Conservation (phyloP, 352 stramenopile genomes). For the Phytophthora palmivora region DNA sequence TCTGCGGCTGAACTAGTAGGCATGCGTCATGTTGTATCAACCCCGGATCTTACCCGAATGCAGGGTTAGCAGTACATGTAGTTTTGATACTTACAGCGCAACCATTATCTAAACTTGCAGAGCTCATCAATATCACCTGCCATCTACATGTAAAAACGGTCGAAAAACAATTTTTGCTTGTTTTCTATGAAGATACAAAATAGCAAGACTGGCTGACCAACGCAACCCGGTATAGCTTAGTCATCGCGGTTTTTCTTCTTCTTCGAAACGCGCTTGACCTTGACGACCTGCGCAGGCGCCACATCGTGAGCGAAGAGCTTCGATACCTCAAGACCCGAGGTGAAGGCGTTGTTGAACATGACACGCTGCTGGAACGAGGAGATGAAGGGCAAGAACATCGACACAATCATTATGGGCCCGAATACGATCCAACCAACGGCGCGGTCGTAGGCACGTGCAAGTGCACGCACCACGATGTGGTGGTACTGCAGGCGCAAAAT, state of each 20-base stretch:
- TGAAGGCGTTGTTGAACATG: conserved; percentile 93
- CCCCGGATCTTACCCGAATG: conserved; percentile 57
- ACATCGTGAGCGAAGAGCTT: conserved; percentile 91
- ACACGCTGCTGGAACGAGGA: conserved; percentile 89
- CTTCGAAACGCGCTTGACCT: conserved; percentile 89
- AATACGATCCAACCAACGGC: conserved; percentile 90
- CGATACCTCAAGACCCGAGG: conserved; percentile 86
- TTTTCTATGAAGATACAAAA: conserved; percentile 56
- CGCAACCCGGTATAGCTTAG: conserved; percentile 36
- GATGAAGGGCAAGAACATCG: conserved; percentile 92
- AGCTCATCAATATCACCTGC: conserved; percentile 23
- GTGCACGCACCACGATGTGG: conserved; percentile 83
- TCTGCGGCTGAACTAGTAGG: conserved; percentile 46
- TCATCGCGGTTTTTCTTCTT: conserved; percentile 92
- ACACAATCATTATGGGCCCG: conserved; percentile 87
- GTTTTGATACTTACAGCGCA: conserved; percentile 2
- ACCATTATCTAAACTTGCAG: conserved; percentile 26
- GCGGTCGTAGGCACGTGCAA: conserved; percentile 79
- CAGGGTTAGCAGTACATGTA: conserved; percentile 42
- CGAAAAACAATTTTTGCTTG: conserved; percentile 35
- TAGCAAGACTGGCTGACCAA: conserved; percentile 32
- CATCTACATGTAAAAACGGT: conserved; percentile 20
- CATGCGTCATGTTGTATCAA: conserved; percentile 72
- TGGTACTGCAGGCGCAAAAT: conserved; percentile 85
- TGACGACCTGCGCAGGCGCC: conserved; percentile 79